phyloP scores from a whole-genome alignment of 139 green algal species.

The Choricystis sp. region DNA sequence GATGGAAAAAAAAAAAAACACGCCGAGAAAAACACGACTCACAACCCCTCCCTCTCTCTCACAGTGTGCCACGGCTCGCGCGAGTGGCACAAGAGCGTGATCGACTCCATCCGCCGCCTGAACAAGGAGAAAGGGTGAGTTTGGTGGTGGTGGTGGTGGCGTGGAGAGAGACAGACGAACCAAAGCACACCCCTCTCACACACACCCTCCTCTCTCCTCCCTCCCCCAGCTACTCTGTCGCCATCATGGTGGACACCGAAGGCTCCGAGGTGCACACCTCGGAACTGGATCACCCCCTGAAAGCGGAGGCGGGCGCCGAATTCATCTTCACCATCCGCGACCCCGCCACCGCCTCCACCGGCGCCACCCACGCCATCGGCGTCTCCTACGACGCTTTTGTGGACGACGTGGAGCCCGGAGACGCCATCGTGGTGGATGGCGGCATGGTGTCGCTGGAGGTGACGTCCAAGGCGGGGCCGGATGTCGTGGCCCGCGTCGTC shows the following conservation, averaged over 20 bases:
- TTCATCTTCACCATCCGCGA: conserved; percentile 50
- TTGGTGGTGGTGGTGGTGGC: not conserved
- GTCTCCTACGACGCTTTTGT: conserved; percentile 68
- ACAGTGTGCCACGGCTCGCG: conserved; percentile 48
- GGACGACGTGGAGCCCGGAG: conserved; percentile 57
- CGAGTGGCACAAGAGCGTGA: conserved; percentile 41
- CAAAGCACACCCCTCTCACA: not conserved
- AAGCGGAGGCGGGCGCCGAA: conserved; percentile 30
- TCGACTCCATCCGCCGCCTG: conserved; percentile 38
- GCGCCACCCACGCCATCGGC: conserved; percentile 29
- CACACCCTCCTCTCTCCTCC: not conserved
- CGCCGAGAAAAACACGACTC: not conserved
- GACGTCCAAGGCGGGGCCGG: conserved; percentile 41
- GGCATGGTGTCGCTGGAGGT: conserved; percentile 74
- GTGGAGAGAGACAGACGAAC: not conserved
- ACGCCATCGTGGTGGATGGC: conserved; percentile 69
- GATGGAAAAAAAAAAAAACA: not conserved
- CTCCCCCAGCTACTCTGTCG: conserved; percentile 30
- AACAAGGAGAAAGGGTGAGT: conserved; percentile 53
- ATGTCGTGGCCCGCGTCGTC: conserved; percentile 39
- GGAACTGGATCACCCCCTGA: conserved; percentile 31
- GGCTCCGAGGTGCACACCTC: conserved; percentile 63
- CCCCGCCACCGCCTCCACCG: conserved; percentile 7
- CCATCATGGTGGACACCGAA: conserved; percentile 75
- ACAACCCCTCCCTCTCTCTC: conserved; percentile 11